Evolutionary conservation across 768 basidiomycete species (phyloP), one percentile per base, ranked within the genome.

Genomic region (Stropharia rugosoannulata): DNA sequence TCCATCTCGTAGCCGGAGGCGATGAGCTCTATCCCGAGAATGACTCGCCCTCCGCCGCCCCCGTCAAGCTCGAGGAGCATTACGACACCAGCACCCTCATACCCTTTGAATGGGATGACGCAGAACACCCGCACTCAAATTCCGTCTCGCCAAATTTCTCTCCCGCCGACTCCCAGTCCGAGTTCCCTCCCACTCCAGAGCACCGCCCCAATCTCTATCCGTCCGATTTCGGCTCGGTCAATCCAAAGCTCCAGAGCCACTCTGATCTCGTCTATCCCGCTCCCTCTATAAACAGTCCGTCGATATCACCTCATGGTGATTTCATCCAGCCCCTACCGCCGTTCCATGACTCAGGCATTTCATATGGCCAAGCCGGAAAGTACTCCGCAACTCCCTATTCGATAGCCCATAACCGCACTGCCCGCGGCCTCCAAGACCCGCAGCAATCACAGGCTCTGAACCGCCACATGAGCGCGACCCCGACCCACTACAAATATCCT

Each of bases 1-100:
- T 84, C 64, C 82, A 86, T 64, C 81, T 91, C 49, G 89, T 91
- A 56, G 89, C 89, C 8, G 89, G 89, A 53, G 88, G 87, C 46
- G 89, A 91, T 61, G 89, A 91, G 64, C 75, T 87, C 27, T 82
- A 79, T 60, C 75, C 73, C 27, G 83, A 84, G 43, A 72, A 70
- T 4, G 65, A 72, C 39, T 70, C 79, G n/a, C 73, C 80, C n/a
- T 70, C 75, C 18, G 69, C 79, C 22, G 69, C 74, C 3, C 69
- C 77, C 27, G 75, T 84, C 57, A 86, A 86, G 67, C 70, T 79
- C 9, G 85, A 88, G 63, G 82, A 85, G 43, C 71, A 73, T 11
- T 71, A 68, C n/a, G 79, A 81, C 52, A 56, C 67, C 4, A 70
- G 66, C 55, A 61, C 69, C 16, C 70, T 83, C 55, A 74, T 80